Evolutionary conservation across 2,329 filamentous ascomycete species (phyloP), one percentile per base, ranked within the genome.

Genomic region (Pleurostoma richardsiae): DNA sequence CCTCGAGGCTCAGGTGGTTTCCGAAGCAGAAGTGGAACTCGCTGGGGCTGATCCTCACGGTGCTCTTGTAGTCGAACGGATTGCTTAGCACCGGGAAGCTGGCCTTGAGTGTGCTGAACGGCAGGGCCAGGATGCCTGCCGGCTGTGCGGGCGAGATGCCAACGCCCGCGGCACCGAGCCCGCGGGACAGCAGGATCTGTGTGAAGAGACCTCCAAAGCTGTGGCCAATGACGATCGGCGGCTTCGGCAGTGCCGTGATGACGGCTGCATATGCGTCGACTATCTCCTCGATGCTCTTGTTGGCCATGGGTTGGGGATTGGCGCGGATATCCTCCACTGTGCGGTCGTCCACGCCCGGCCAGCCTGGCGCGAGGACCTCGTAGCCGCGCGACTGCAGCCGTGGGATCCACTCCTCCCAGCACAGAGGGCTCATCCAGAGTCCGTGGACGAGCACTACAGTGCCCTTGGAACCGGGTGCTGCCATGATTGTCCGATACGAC

Each of bases 11-110:
- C 10, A 54, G 45, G 19, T 56, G 50, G 19, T 58, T 58, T 27
- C 47, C 52, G 39, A 58, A 58, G 10, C 49, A 51, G 41, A 54
- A 54, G 43, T 53, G 54, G 39, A 57, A 58, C n/a, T 56, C 44
- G 1, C 43, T 40, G 11, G 49, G 52, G 7, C 50, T 47, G 6
- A 58, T 54, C 1, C 50, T 45, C 2, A 56, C 48, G 4, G 52
- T 49, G 30, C 27, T 45, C 26, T 48, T 46, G 3, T 48, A 51
- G 4, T 52, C 50, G 36, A 56, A 50, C 2, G 53, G 53, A 39
- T 54, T 54, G 8, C 38, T 43, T 31, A 58, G 42, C 29, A 56
- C 41, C 3, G 48, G 45, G 5, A 56, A 42, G 1, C 40, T 40
- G 8, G 54, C 49, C 6, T 53, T 53, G 10, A 58, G 40, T 0